Percentiles rank a stretch among this genome's conserved stretches.
Conservation (phyloP, 257 asterid species). For the Forsythia suspensa region DNA sequence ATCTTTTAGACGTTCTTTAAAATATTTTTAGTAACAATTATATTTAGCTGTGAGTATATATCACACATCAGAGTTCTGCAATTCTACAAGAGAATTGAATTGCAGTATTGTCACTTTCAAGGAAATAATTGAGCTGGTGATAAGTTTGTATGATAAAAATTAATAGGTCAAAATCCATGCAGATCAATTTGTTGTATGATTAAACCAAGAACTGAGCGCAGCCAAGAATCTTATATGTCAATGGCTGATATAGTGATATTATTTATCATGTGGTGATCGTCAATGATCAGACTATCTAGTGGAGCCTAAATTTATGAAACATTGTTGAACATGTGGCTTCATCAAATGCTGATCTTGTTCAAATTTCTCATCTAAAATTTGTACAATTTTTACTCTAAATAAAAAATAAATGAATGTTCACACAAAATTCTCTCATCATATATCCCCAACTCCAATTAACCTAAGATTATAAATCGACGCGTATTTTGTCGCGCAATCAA, state of each 20-base stretch:
- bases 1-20: no score
- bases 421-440: background rate
- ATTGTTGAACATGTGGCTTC: constrained; percentile 22
- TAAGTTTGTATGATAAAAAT: background rate
- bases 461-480: background rate
- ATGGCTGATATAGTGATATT: background rate
- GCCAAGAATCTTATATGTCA: background rate
- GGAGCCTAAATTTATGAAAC: constrained; percentile 15
- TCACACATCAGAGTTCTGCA: background rate
- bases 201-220: background rate
- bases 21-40: background rate
- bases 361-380: background rate
- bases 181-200: background rate
- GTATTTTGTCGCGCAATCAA: no score
- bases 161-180: background rate
- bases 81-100: background rate
- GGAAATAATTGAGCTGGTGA: background rate
- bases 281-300: background rate
- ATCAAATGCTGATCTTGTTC: background rate
- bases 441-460: background rate
- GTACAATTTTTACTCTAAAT: background rate
- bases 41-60: no score
- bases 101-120: background rate
- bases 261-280: background rate
- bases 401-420: background rate